Percentiles rank a stretch among this genome's conserved stretches.
These are phyloP conservation scores for Ceratocystis huliohia DNA, from an alignment of 2,329 filamentous ascomycete species.

Conservation along the genomic window DNA sequence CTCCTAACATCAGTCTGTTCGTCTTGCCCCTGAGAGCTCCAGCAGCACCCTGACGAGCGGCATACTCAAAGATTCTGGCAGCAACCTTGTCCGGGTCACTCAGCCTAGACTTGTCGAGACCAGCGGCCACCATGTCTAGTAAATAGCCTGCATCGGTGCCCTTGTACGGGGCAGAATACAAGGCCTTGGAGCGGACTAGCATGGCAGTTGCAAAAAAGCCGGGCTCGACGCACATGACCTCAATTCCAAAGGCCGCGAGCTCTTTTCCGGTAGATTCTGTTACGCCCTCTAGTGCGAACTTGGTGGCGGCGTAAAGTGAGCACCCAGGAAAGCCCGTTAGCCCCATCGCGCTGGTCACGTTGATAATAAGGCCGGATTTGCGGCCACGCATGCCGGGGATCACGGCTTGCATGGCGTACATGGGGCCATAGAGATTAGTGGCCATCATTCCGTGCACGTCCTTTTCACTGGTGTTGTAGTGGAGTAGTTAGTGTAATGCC, in stretches of 20 bases:
- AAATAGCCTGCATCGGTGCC: conserved; percentile 25
- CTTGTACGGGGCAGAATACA: conserved; percentile 25
- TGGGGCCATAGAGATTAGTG: conserved; percentile 38
- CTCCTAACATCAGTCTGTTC: conserved; percentile 28
- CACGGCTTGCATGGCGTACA: conserved; percentile 36
- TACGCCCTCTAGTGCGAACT: conserved; percentile 35
- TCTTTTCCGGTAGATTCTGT: conserved; percentile 35
- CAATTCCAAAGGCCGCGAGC: conserved; percentile 35
- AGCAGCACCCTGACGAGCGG: conserved; percentile 26
- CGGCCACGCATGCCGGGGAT: conserved; percentile 36
- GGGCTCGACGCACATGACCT: conserved; percentile 35
- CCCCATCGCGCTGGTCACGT: conserved; percentile 36
- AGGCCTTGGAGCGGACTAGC: conserved; percentile 25
- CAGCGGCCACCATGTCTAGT: conserved; percentile 24
- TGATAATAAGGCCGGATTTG: conserved; percentile 33
- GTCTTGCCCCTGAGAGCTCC: conserved; percentile 26
- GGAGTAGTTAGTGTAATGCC: background rate
- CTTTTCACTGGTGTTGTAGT: conserved; percentile 25
- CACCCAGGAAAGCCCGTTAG: conserved; percentile 31
- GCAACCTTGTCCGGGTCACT: conserved; percentile 32
- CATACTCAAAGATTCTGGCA: conserved; percentile 30
- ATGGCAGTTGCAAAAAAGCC: conserved; percentile 43
- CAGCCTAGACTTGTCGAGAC: conserved; percentile 28
- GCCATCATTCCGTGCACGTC: conserved; percentile 33
- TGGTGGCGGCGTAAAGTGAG: conserved; percentile 34